Evolutionary conservation across 2,329 filamentous ascomycete species (phyloP).

Genomic region (Calycina marina): DNA sequence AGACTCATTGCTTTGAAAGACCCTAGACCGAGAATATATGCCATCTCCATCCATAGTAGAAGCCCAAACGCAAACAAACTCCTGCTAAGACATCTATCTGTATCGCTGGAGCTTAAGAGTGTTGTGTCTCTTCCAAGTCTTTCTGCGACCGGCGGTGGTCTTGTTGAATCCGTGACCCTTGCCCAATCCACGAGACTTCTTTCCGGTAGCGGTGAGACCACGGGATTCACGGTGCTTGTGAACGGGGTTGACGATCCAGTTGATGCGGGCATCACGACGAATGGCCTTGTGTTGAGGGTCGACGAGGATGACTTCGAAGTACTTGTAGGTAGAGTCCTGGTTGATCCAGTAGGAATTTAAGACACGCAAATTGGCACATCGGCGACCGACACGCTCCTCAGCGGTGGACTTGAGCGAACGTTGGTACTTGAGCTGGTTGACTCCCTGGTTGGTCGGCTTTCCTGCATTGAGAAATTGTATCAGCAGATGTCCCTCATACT

Average conservation of each 20-base stretch:
- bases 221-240: conserved; percentile 99
- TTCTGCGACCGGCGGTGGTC: conserved; percentile 89
- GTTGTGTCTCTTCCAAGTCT: conserved; percentile 99
- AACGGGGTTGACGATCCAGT: conserved; percentile 99
- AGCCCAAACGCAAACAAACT: conserved; percentile 15
- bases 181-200: conserved; percentile 98
- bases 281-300: conserved; percentile 99
- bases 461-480: conserved; percentile 37
- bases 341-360: conserved; percentile 99
- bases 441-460: conserved; percentile 99
- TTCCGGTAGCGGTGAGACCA: conserved; percentile 95
- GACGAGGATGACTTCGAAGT: conserved; percentile 99
- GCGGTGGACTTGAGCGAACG: conserved; percentile 94
- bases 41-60: conserved; percentile 11
- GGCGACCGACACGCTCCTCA: conserved; percentile 98
- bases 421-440: conserved; percentile 99
- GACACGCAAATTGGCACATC: conserved; percentile 97
- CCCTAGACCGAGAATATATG: conserved; percentile 14
- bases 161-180: conserved; percentile 99
- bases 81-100: conserved; percentile 44
- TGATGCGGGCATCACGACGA: conserved; percentile 97
- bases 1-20: conserved; percentile 9
- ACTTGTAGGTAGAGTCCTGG: conserved; percentile 99
- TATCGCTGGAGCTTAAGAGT: conserved; percentile 98
- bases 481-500: background rate